A percentile compares a stretch with the other conserved stretches of the same genome.
phyloP scores from a whole-genome alignment of 208 protist genomes.

The Naegleria fowleri region DNA sequence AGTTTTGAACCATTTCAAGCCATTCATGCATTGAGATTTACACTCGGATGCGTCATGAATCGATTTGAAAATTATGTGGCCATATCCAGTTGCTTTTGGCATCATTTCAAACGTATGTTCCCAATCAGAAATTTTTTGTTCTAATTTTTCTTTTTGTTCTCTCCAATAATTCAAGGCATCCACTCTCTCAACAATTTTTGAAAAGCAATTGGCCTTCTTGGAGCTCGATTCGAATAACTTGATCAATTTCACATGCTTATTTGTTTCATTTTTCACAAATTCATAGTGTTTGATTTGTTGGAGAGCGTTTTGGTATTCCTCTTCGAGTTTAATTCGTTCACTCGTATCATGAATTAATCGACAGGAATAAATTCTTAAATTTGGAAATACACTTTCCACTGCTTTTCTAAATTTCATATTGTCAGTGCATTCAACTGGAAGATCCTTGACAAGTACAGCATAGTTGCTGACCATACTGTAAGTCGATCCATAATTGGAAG shows the following conservation, averaged over 20 bases:
- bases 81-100: constrained; percentile 5
- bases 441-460: background rate
- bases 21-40: background rate
- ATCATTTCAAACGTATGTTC: background rate
- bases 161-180: background rate
- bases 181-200: background rate
- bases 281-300: background rate
- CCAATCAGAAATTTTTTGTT: background rate
- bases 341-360: background rate
- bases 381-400: background rate
- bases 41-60: background rate
- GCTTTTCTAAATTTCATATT: background rate
- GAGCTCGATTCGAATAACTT: background rate
- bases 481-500: background rate
- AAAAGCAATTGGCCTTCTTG: background rate
- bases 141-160: background rate
- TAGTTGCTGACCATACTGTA: background rate
- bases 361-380: background rate
- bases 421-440: background rate
- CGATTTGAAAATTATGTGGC: background rate
- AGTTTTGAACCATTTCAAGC: background rate
- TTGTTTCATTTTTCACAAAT: background rate
- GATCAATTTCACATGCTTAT: background rate
- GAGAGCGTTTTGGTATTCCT: background rate
- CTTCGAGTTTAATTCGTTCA: background rate